Evolutionary conservation across 768 basidiomycete genomes (phyloP).

Genomic region (Mycena crocata): DNA sequence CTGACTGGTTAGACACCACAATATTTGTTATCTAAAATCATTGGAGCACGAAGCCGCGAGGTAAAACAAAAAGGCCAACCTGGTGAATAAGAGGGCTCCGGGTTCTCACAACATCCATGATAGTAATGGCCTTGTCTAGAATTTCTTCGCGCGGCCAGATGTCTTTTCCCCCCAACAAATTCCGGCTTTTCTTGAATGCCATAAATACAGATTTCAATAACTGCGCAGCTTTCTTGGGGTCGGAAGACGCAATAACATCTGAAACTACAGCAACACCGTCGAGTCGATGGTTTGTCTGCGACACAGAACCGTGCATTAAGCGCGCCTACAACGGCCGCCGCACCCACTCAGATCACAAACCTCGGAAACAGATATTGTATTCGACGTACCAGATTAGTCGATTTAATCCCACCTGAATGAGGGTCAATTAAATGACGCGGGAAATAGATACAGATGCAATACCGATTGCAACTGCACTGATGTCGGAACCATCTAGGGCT

Average conservation of each 20-base stretch:
- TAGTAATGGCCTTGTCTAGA: conserved; percentile 53
- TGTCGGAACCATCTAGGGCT: conserved; percentile 67
- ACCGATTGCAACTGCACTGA: conserved; percentile 92
- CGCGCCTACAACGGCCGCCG: conserved; percentile 9
- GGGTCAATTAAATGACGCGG: background rate
- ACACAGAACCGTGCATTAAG: conserved; percentile 73
- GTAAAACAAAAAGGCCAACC: conserved; percentile 46
- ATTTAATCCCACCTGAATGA: conserved; percentile 86
- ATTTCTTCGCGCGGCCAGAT: conserved; percentile 49
- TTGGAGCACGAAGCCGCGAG: background rate
- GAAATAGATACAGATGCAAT: conserved; percentile 31
- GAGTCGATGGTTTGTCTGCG: conserved; percentile 65
- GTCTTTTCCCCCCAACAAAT: background rate
- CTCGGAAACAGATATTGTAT: conserved; percentile 59
- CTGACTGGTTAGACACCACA: conserved; percentile 90
- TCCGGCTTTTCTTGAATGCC: conserved; percentile 28
- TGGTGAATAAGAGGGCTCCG: conserved; percentile 85
- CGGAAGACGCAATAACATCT: conserved; percentile 77
- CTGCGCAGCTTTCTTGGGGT: conserved; percentile 65
- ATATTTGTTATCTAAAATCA: conserved; percentile 83
- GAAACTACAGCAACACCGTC: conserved; percentile 93
- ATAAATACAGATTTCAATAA: conserved; percentile 35
- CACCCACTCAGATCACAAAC: conserved; percentile 4
- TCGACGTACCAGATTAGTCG: conserved; percentile 67
- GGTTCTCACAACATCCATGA: conserved; percentile 65